phyloP scores from a whole-genome alignment of 129 eudicot species.

The Calendula officinalis region DNA sequence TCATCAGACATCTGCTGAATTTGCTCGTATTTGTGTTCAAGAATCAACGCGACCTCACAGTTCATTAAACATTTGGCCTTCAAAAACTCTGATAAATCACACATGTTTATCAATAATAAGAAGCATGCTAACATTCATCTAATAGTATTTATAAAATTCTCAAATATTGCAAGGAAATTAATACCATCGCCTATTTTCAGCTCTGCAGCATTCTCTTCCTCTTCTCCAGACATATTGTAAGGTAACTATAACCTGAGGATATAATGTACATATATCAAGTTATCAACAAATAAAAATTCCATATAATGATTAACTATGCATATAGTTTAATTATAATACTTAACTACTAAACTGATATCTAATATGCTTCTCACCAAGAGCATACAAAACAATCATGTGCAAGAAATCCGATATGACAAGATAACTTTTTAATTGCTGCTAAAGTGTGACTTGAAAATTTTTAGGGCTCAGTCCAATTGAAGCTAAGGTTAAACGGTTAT shows the following conservation, averaged over 20 bases:
- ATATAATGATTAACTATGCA: neutral
- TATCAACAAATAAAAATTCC: neutral
- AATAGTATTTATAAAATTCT: too few species aligned
- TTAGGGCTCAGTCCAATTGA: too few species aligned
- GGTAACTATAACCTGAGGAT: slow-evolving; percentile 19
- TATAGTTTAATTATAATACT: neutral
- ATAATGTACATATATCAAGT: neutral
- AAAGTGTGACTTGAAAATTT: too few species aligned
- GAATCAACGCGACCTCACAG: slow-evolving; percentile 87
- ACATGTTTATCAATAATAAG: neutral
- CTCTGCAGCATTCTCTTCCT: slow-evolving; percentile 98
- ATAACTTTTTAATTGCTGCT: too few species aligned
- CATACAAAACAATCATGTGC: too few species aligned
- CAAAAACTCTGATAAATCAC: slow-evolving; percentile 60
- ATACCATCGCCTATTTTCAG: slow-evolving; percentile 91
- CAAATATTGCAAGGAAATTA: neutral
- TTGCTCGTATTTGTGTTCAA: slow-evolving; percentile 86
- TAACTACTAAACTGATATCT: neutral
- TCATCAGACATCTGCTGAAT: slow-evolving; percentile 91
- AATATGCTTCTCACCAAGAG: too few species aligned
- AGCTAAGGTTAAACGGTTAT: too few species aligned
- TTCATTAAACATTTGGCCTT: slow-evolving; percentile 99
- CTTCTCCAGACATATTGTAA: slow-evolving; percentile 74
- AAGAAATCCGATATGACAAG: too few species aligned
- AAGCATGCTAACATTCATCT: neutral